Base-by-base conservation (phyloP, 352 stramenopile species). In the Pythium utonaiense region DNA sequence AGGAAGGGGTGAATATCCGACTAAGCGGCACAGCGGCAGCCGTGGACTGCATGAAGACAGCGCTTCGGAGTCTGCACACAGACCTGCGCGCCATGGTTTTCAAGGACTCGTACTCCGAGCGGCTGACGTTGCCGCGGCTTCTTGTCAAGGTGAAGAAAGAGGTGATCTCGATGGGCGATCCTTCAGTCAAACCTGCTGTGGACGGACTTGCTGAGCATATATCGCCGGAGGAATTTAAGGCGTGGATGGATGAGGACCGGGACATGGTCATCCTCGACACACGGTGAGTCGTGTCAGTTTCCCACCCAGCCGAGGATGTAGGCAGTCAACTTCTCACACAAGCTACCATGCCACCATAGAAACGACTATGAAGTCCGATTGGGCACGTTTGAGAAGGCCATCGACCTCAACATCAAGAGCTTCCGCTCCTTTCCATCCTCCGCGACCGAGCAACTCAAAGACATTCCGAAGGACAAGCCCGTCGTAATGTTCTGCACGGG, bases 401-500 rank as follows among this genome's bases (percentile, higher is more conserved):
- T 89, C 10, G 74, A 89, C 49, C 71, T 91, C 44, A 72, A 87
- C 44, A 85, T 91, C 60, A 83, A 86, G 55, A 86, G 74, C 60
- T 89, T 91, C 45, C 78, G 81, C 12, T 71, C 74, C 6, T 91
- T 89, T 42, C 81, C 81, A 17, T 38, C 47, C 12, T 45, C 71
- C 51, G 78, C 67, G 27, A 77, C 67, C 21, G 41, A 66, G 6
- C 62, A 80, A 33, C 58, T 89, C 33, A 52, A 79, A 40, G 49
- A 76, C 4, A 64, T 89, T 8, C 77, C 81, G 0, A 89, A 91
- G 45, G 75, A 88, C 24, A 89, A 85, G 27, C 75, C 78, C 2
- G 78, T 91, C n/a, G 78, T 91, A 7, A 91, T 91, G 81, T 91
- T 89, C 58, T 89, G 81, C 65, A 91, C 81, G 21, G 81, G 81